phyloP scores from a whole-genome alignment of 306 rosid genomes.

The Oemleria cerasiformis region DNA sequence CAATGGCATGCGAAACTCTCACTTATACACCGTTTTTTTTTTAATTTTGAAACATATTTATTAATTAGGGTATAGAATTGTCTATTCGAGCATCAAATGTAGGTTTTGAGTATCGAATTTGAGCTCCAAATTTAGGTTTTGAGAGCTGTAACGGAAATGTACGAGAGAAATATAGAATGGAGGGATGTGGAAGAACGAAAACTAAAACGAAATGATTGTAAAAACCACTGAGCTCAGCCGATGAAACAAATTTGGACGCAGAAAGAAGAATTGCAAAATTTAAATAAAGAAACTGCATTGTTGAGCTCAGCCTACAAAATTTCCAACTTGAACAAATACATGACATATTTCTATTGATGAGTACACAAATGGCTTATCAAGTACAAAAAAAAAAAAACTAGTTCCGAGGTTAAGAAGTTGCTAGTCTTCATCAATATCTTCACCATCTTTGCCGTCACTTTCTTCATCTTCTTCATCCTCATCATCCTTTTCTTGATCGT shows the following conservation, averaged over 20 bases:
- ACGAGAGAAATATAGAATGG: no score
- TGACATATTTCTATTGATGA: background rate
- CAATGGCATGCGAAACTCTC: no score
- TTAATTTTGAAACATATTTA: background rate
- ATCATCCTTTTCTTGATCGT: slow-evolving; percentile 24
- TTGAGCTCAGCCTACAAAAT: slow-evolving; percentile 10
- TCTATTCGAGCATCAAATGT: no score
- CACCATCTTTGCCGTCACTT: slow-evolving; percentile 16
- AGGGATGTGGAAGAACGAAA: no score
- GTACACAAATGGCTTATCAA: background rate
- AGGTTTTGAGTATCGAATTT: no score
- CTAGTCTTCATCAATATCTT: slow-evolving; percentile 26
- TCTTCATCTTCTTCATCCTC: slow-evolving; percentile 34
- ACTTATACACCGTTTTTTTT: no score
- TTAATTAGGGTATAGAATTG: background rate
- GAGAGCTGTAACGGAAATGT: no score
- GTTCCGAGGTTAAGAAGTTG: background rate
- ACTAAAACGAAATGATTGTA: no score
- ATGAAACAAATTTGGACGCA: background rate
- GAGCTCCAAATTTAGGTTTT: no score
- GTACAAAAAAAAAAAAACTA: background rate
- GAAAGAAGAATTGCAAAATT: background rate
- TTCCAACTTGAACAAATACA: background rate
- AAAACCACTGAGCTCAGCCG: background rate
- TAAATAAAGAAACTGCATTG: background rate